Conservation (phyloP, 1,139 yeast species). For the Lodderomyces metapsilosis region DNA sequence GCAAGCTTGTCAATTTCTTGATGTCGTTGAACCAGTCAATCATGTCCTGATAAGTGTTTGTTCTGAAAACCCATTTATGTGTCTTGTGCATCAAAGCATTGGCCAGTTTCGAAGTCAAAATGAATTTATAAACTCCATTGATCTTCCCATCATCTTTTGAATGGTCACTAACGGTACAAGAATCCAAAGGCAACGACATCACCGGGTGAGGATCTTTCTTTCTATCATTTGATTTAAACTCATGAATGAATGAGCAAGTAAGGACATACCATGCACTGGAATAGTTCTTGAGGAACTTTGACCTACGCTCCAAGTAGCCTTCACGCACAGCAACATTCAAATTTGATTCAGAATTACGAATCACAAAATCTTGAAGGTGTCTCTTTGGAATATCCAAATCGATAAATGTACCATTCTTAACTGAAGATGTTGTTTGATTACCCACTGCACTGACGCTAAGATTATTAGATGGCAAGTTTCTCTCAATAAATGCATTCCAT, state of each 20-base stretch:
- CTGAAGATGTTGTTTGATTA: slow-evolving; percentile 21
- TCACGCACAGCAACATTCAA: slow-evolving; percentile 70
- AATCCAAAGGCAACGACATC: slow-evolving; percentile 79
- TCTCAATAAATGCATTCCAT: slow-evolving; percentile 81
- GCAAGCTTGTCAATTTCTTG: slow-evolving; percentile 58
- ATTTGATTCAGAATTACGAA: slow-evolving; percentile 69
- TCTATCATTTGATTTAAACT: slow-evolving; percentile 81
- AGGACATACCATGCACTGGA: slow-evolving; percentile 89
- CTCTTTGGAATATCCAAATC: slow-evolving; percentile 73
- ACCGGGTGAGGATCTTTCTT: slow-evolving; percentile 84
- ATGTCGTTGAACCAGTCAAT: slow-evolving; percentile 83
- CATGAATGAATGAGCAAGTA: slow-evolving; percentile 86
- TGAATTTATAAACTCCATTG: slow-evolving; percentile 71
- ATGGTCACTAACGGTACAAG: slow-evolving; percentile 81
- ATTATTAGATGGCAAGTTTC: slow-evolving; percentile 51
- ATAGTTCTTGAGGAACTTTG: slow-evolving; percentile 86
- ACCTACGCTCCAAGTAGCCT: slow-evolving; percentile 84
- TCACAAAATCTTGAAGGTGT: slow-evolving; percentile 57
- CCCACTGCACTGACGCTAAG: slow-evolving; percentile 32
- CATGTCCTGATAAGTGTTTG: slow-evolving; percentile 76
- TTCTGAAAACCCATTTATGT: slow-evolving; percentile 91
- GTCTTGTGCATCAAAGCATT: slow-evolving; percentile 69
- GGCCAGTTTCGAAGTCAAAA: slow-evolving; percentile 67
- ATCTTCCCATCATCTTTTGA: slow-evolving; percentile 65
- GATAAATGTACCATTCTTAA: slow-evolving; percentile 59